phyloP scores from a whole-genome alignment of 768 basidiomycete species.

The Suillus subluteus region DNA sequence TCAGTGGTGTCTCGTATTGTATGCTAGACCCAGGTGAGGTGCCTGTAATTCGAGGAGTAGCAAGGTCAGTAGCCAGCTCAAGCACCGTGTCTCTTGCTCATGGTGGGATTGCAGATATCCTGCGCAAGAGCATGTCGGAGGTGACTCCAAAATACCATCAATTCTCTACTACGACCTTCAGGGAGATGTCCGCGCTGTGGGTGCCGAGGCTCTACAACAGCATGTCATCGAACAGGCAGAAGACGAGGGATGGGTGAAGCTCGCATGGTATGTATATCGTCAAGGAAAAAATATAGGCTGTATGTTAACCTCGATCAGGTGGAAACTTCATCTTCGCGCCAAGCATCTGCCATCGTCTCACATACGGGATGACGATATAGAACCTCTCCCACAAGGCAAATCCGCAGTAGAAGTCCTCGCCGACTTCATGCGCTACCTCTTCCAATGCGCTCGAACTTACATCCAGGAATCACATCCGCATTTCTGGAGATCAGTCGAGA shows the following conservation, averaged over 20 bases:
- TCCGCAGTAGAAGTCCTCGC: constrained; percentile 25
- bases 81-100: neutral
- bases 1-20: constrained; percentile 42
- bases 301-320: constrained; percentile 19
- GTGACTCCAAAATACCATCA: constrained; percentile 53
- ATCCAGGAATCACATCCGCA: constrained; percentile 33
- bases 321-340: constrained; percentile 41
- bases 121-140: constrained; percentile 47
- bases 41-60: constrained; percentile 32
- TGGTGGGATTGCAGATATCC: constrained; percentile 41
- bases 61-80: constrained; percentile 23
- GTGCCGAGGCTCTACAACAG: constrained; percentile 44
- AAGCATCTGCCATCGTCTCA: constrained; percentile 27
- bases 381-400: constrained; percentile 26
- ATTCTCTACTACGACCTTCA: constrained; percentile 48
- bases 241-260: constrained; percentile 39
- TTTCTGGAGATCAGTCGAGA: constrained; percentile 30
- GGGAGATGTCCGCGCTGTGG: constrained; percentile 44
- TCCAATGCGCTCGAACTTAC: constrained; percentile 24
- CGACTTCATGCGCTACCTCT: constrained; percentile 34
- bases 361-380: constrained; percentile 25
- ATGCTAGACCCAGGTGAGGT: constrained; percentile 40
- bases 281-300: neutral
- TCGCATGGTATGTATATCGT: constrained; percentile 39
- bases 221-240: constrained; percentile 41